Base-by-base conservation (phyloP, 768 basidiomycete genomes). In the Kwoniella sp. region DNA sequence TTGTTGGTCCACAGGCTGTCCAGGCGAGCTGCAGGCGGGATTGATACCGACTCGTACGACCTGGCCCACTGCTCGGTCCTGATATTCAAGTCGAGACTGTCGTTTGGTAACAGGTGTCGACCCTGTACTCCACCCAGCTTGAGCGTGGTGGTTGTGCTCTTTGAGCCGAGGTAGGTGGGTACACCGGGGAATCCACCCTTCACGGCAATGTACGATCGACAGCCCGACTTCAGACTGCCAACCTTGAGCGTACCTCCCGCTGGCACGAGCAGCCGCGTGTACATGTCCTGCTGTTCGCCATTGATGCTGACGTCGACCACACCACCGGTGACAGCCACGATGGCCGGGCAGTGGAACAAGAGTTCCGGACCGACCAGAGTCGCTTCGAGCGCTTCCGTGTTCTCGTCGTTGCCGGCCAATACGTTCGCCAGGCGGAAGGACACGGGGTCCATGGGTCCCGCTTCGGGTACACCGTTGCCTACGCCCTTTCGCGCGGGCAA, bases 401-500 rank as follows among this genome's bases (percentile, higher is more conserved):
- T 76, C 1, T 65, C 59, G 0, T 69, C 50, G 63, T 86, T 87
- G 3, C 81, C 80, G 4, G 79, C 82, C 12, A 87, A 73, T 29
- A 81, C 56, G 60, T 86, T 85, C 8, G 80, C 84, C 0, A 77
- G 74, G 22, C 77, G 69, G 67, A 83, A 81, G 0, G 84, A 81
- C 9, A 80, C 63, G 9, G 76, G 52, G 60, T 87, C 85, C 81
- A 84, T 82, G 0, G 84, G 81, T 0, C 85, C 85, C 53, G 81
- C 80, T 12, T 74, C 77, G 0, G 85, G 85, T 2, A 85, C 78
- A 1, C 84, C 85, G 27, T 80, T 71, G 1, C 82, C 80, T 0
- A 80, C 76, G 0, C 57, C 56, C n/a, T 31, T 34, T 26, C 59
- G 32, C 14, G 60, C 59, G 8, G 59, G 60, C 17, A 48, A 43